Evolutionary conservation across 2,329 filamentous ascomycete genomes (phyloP), one percentile per base, ranked within the genome.

Genomic region (Fusarium robinianum): DNA sequence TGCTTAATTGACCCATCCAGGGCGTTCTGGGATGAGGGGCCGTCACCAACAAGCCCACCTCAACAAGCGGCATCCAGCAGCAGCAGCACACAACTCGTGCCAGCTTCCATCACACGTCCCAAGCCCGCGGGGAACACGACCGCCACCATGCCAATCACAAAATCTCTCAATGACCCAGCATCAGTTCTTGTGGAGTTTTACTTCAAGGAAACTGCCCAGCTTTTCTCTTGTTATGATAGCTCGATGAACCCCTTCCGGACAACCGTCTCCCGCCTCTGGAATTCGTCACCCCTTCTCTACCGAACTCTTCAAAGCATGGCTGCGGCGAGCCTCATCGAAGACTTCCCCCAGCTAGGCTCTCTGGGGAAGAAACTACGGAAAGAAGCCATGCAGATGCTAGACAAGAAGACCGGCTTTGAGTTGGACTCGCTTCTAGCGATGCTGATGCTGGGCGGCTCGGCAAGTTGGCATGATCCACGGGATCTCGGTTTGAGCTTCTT

Each of bases 271-370:
- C 49, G 49, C 5, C 41, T 49, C 3, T 52, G 49, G 49, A 35
- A 27, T 7, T 34, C 39, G 6, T 52, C 49, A 11, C 49, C 31
- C 14, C 17, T 49, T 11, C 31, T 52, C 11, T 45, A 49, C 18
- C 27, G 41, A n/a, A 38, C 49, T 1, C 39, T 52, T 29, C 41
- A 44, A 15, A 49, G 45, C 24, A 52, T 52, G 49, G 49, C 49
- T 9, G 49, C 49, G 5, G 41, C 49, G 5, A 38, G 49, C 6
- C 39, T 52, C n/a, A 41, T 41, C 4, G 25, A 24, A 18, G 18
- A 41, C 11, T 52, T 38, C 16, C 49, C 49, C 3, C 27, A 25
- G 8, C 41, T 52, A 6, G 46, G 41, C 3, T 24, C 41, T 5
- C 35, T 49, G 6, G 49, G 49, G 8, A 49, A 34, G 15, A 21